Conservation (phyloP, 257 asterid genomes). For the Perilla frutescens region DNA sequence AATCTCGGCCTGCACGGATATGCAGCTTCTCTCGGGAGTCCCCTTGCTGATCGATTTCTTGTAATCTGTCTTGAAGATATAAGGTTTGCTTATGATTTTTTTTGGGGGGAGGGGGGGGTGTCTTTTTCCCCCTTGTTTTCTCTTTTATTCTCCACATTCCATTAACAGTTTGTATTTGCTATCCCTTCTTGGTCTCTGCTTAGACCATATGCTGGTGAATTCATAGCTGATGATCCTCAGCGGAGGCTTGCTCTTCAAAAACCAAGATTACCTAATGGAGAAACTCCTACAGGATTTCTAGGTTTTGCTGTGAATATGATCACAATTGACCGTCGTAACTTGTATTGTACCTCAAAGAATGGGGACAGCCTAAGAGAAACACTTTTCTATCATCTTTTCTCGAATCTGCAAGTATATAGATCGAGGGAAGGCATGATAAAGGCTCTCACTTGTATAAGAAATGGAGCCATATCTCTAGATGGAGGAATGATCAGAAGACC, state of each 20-base stretch:
- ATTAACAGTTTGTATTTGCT: conserved; percentile 1
- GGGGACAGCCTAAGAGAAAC: conserved; percentile 82
- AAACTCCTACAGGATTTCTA: conserved; percentile 79
- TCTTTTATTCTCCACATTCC: neutral
- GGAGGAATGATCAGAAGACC: conserved; percentile 74
- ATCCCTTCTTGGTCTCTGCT: conserved; percentile 38
- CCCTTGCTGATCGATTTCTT: conserved; percentile 57
- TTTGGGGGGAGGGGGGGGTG: neutral
- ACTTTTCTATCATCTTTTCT: conserved; percentile 77
- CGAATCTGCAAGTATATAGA: conserved; percentile 77
- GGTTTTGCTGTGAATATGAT: conserved; percentile 97
- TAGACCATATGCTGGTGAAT: conserved; percentile 72
- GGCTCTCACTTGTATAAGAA: conserved; percentile 55
- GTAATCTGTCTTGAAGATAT: conserved; percentile 74
- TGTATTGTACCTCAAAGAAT: conserved; percentile 43
- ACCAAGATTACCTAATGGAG: conserved; percentile 68
- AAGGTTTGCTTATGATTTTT: conserved; percentile 47
- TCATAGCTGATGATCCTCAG: conserved; percentile 72
- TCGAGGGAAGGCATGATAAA: conserved; percentile 79
- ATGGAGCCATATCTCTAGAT: conserved; percentile 89
- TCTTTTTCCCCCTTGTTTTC: neutral
- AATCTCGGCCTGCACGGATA: conserved; percentile 69
- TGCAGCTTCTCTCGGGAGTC: conserved; percentile 60
- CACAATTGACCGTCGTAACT: conserved; percentile 55
- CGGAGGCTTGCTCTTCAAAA: conserved; percentile 67